Conservation (phyloP, 345 rosid species). For the Combretum micranthum region DNA sequence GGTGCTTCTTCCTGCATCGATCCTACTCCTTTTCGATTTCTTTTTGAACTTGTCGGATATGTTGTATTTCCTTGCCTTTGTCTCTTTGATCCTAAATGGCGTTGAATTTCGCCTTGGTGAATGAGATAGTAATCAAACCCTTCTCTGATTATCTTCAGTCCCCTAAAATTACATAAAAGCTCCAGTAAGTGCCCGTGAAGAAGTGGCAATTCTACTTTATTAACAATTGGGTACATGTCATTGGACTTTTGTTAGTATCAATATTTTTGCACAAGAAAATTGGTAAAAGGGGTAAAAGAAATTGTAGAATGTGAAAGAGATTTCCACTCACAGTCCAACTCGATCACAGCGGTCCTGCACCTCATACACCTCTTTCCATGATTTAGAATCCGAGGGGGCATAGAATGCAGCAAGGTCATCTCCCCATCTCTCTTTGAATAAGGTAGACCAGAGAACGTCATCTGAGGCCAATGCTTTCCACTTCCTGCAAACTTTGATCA, state of each 20-base stretch:
- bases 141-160: slow-evolving; percentile 53
- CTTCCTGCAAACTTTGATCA: slow-evolving; percentile 45
- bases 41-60: neutral
- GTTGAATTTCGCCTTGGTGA: slow-evolving; percentile 53
- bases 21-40: slow-evolving; percentile 4
- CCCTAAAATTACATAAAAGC: slow-evolving; percentile 23
- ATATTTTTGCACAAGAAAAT: neutral
- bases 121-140: slow-evolving; percentile 40
- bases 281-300: neutral
- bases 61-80: slow-evolving; percentile 10
- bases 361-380: slow-evolving; percentile 51
- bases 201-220: neutral
- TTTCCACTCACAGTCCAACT: slow-evolving; percentile 40
- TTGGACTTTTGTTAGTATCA: too few relatives aligned
- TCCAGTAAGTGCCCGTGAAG: neutral
- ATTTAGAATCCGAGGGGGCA: slow-evolving; percentile 27
- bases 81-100: slow-evolving; percentile 35
- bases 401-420: slow-evolving; percentile 31
- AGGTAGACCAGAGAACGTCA: slow-evolving; percentile 31
- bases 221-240: too few relatives aligned
- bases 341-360: slow-evolving; percentile 57
- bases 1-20: slow-evolving; percentile 17
- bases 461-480: slow-evolving; percentile 47
- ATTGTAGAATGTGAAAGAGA: neutral
- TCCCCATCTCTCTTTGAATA: slow-evolving; percentile 58